Conservation (phyloP, 176 grass and related monocot species). For the Pontederia crassipes region DNA sequence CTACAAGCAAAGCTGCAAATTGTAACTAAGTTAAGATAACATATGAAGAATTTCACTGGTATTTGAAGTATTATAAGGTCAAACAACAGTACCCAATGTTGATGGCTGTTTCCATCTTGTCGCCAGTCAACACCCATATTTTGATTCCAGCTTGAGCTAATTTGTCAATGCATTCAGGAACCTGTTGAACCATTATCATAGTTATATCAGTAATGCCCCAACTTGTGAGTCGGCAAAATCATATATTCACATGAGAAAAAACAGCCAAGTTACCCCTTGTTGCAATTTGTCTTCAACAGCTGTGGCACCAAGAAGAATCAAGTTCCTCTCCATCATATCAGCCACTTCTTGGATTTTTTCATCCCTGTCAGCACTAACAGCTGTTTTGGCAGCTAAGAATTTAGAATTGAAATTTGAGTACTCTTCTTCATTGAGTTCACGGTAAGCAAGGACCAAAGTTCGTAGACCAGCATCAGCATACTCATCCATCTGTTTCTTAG, state of each 20-base stretch:
- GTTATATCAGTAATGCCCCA: background rate
- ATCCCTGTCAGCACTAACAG: slow-evolving; percentile 45
- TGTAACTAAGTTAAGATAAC: slow-evolving; percentile 1
- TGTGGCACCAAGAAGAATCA: slow-evolving; percentile 68
- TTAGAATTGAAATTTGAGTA: slow-evolving; percentile 42
- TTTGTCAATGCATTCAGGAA: slow-evolving; percentile 94
- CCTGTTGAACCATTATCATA: slow-evolving; percentile 24
- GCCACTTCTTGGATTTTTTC: slow-evolving; percentile 59
- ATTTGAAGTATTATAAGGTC: background rate
- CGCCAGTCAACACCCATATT: slow-evolving; percentile 89
- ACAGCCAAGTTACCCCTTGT: slow-evolving; percentile 40
- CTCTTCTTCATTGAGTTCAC: slow-evolving; percentile 48
- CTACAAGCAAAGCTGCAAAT: slow-evolving; percentile 77
- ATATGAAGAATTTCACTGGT: background rate
- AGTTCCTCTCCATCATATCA: slow-evolving; percentile 49
- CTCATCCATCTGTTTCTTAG: slow-evolving; percentile 56
- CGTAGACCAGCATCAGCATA: slow-evolving; percentile 75
- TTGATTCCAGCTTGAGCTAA: slow-evolving; percentile 97
- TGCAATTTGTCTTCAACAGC: slow-evolving; percentile 84
- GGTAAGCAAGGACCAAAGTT: slow-evolving; percentile 68
- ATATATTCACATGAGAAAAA: no score
- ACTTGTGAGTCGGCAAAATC: no score
- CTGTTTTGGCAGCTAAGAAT: slow-evolving; percentile 55
- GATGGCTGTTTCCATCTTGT: slow-evolving; percentile 97
- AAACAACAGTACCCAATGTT: slow-evolving; percentile 58